These are phyloP conservation scores for Pinus albicaulis DNA, from an alignment of 75 land plant genomes.

Conservation along the genomic window DNA sequence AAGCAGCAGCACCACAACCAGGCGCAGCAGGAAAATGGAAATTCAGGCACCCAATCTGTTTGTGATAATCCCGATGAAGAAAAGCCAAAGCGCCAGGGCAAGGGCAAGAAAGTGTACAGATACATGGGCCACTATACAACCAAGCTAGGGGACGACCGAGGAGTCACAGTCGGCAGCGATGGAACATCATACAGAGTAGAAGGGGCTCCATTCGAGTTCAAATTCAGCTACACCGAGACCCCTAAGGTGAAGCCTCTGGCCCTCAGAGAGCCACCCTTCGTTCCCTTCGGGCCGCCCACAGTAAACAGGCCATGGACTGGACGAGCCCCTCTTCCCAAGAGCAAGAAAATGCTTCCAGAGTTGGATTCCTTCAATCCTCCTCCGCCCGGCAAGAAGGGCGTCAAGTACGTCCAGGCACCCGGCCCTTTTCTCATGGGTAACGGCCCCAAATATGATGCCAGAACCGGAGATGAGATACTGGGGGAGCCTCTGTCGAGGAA, in stretches of 20 bases:
- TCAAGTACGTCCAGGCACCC: constrained; percentile 80
- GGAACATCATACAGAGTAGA: constrained; percentile 44
- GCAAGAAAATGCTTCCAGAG: constrained; percentile 79
- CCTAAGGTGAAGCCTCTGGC: constrained; percentile 77
- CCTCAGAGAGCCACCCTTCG: constrained; percentile 54
- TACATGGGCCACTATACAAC: background rate
- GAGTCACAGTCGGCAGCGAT: constrained; percentile 28
- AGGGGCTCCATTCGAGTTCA: constrained; percentile 69
- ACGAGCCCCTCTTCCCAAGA: constrained; percentile 54
- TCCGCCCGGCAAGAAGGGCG: constrained; percentile 79
- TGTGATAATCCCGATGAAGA: background rate
- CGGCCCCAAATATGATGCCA: constrained; percentile 65
- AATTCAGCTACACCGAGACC: constrained; percentile 86
- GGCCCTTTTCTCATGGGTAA: constrained; percentile 74
- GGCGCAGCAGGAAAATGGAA: background rate
- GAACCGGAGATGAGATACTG: constrained; percentile 78
- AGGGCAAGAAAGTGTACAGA: constrained; percentile 2
- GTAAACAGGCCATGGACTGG: constrained; percentile 98
- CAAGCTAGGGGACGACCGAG: background rate
- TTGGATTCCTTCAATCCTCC: constrained; percentile 81
- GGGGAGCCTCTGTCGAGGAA: constrained; percentile 78
- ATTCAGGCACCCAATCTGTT: background rate
- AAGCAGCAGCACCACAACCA: background rate
- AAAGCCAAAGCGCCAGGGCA: background rate
- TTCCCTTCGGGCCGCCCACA: constrained; percentile 81